Evolutionary conservation across 192 early-diverging fungal species (phyloP), one percentile per base, ranked within the genome.

Genomic region (Paraglomus brasilianum): DNA sequence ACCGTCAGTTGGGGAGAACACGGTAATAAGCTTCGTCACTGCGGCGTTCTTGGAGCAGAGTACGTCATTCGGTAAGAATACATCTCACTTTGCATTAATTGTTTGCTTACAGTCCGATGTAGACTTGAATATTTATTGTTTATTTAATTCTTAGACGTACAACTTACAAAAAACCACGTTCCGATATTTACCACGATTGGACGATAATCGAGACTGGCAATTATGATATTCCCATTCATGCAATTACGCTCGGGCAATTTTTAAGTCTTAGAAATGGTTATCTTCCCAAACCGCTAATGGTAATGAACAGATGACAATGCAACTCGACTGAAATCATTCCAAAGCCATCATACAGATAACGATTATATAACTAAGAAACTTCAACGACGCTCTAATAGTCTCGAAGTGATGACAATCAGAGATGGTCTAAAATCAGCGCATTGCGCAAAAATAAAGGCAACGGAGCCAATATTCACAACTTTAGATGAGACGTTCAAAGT

Each of bases 131-230:
- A 30, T 70, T 48, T 46, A 38, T 11, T 15, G 6, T 13, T 41
- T 52, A 43, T 11, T 49, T 30, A 14, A n/a, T 6, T 1, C 9
- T 30, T 57, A 89, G 94, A 98, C 70, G 92, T 94, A 17, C 96
- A 98, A 81, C 75, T 98, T 68, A 94, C 94, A 8, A 91, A 91
- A 67, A 94, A 98, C 71, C 74, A 85, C 69, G 85, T 85, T 0
- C 92, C 92, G 7, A 89, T 96, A 74, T 98, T 43, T 98, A 98
- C 74, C 96, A 98, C 67, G 95, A 98, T 75, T 96, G 92, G 92
- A 87, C 82, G 1, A 83, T 89, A n/a, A 87, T 86, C 1, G 91
- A 89, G 64, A 88, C 89, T 4, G 87, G 88, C n/a, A n/a, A n/a
- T 0, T 67, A 88, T 41, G 88, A 88, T 45, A 85, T 88, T 50